phyloP scores from a whole-genome alignment of 2,329 filamentous ascomycete species.

The Colletotrichum orbiculare region DNA sequence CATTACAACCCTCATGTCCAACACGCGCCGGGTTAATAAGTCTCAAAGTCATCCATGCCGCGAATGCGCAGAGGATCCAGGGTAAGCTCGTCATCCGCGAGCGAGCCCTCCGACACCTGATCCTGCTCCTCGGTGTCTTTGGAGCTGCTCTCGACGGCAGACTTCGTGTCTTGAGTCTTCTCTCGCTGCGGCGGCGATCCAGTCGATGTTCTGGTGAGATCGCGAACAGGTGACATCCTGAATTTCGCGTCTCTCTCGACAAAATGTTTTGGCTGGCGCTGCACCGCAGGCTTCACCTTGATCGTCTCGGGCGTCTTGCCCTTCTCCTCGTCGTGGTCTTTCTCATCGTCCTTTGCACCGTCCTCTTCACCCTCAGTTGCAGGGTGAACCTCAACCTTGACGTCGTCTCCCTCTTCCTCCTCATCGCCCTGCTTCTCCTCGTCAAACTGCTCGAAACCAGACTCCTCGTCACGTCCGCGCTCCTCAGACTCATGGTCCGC shows the following conservation, averaged over 20 bases:
- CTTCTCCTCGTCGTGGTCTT: not conserved
- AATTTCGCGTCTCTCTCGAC: not conserved
- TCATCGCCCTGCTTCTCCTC: too few relatives aligned
- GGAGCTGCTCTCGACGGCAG: too few relatives aligned
- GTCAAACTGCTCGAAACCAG: too few relatives aligned
- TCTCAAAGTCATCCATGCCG: not conserved
- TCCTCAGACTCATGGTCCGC: not conserved
- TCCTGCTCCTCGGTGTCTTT: too few relatives aligned
- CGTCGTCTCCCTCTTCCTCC: too few relatives aligned
- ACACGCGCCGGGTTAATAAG: not conserved
- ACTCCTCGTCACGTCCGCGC: not conserved
- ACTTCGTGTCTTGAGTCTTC: too few relatives aligned
- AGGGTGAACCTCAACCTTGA: not conserved
- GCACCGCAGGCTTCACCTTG: not conserved
- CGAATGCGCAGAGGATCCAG: slow-evolving; percentile 1
- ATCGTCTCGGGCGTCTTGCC: not conserved
- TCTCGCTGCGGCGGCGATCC: slow-evolving; percentile 3
- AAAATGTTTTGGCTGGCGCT: not conserved
- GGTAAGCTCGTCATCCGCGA: not conserved
- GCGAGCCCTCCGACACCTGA: too few relatives aligned
- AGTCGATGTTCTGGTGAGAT: not conserved
- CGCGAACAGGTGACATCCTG: not conserved
- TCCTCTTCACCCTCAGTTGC: not conserved
- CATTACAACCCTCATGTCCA: too few relatives aligned
- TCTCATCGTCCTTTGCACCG: not conserved